Percentiles rank a stretch among this genome's conserved stretches.
Conservation (phyloP, 169 alveolate species). For the Eimeria necatrix region DNA sequence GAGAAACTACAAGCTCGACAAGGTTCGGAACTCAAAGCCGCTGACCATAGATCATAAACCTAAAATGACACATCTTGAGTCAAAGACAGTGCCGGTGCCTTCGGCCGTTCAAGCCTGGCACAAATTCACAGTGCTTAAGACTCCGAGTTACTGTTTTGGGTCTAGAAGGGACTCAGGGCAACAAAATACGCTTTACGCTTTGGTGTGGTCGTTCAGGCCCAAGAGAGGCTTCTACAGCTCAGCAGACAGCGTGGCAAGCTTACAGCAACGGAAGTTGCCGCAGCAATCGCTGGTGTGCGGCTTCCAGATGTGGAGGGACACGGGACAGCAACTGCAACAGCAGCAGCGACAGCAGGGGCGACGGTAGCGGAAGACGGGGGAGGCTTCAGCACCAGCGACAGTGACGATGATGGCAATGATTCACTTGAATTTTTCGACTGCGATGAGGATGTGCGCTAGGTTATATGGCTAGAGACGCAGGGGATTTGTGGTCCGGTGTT, state of each 20-base stretch:
- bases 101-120: too few relatives aligned
- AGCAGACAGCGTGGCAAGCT: neutral
- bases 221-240: neutral
- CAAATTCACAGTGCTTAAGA: neutral
- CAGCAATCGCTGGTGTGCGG: constrained; percentile 1
- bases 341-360: neutral
- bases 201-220: neutral
- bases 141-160: neutral
- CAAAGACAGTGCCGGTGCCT: too few relatives aligned
- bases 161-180: neutral
- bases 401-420: constrained; percentile 9
- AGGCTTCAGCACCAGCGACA: neutral
- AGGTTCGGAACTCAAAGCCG: constrained; percentile 71
- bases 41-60: too few relatives aligned
- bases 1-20: constrained; percentile 86
- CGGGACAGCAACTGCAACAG: constrained; percentile 32
- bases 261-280: neutral
- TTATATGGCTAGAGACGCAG: neutral
- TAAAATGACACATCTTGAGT: too few relatives aligned
- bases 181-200: neutral
- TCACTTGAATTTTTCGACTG: constrained; percentile 59
- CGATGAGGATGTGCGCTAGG: neutral
- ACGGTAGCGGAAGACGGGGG: neutral
- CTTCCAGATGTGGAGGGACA: constrained; percentile 1
- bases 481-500: neutral